These are phyloP conservation scores for Neocucurbitaria cava DNA, from an alignment of 2,329 filamentous ascomycete species.

Conservation along the genomic window DNA sequence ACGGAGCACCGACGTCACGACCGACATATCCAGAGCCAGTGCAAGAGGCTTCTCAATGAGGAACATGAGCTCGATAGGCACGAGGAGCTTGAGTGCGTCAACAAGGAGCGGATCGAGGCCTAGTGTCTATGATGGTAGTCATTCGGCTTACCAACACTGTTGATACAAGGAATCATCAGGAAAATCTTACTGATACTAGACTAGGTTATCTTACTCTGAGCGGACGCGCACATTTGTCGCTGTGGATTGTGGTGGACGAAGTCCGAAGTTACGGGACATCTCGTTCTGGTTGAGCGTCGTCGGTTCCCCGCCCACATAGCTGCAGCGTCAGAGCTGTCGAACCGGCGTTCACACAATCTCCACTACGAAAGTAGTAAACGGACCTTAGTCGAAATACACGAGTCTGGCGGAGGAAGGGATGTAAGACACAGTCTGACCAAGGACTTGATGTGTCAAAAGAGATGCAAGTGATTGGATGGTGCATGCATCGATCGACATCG, in stretches of 20 bases:
- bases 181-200: neutral
- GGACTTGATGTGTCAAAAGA: neutral
- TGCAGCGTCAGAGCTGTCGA: neutral
- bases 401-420: neutral
- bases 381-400: too few species aligned
- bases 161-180: neutral
- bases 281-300: neutral
- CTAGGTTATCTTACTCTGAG: neutral
- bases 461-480: constrained; percentile 4
- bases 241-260: neutral
- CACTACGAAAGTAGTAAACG: too few species aligned
- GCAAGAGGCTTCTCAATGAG: constrained; percentile 6
- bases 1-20: constrained; percentile 59
- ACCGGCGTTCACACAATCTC: too few species aligned
- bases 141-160: neutral
- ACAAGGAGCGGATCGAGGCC: constrained; percentile 59
- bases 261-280: neutral
- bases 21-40: constrained; percentile 35
- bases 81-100: constrained; percentile 54
- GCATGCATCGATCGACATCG: constrained; percentile 3
- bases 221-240: neutral
- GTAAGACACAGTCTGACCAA: neutral
- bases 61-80: constrained; percentile 32
- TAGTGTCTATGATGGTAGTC: neutral
- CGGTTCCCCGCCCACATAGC: neutral